phyloP scores from a whole-genome alignment of 176 grass and related monocot species.

The Calamus simplicifolius region DNA sequence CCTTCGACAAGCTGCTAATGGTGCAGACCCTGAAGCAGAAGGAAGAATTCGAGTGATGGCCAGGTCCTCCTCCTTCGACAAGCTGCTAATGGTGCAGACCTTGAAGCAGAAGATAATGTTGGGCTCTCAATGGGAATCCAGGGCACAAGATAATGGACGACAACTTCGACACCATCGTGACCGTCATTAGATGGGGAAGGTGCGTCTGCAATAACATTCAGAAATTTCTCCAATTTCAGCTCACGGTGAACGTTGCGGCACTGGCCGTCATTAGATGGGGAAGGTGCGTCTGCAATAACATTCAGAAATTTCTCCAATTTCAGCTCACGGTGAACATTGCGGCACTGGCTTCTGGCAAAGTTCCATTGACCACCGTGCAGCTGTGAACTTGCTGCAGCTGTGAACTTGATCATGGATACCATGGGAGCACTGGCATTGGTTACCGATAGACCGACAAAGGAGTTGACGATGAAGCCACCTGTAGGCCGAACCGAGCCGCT shows the following conservation, averaged over 20 bases:
- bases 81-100: no score
- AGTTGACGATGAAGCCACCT: slow-evolving; percentile 50
- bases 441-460: slow-evolving; percentile 35
- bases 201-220: slow-evolving; percentile 82
- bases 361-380: slow-evolving; percentile 59
- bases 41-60: no score
- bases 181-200: slow-evolving; percentile 63
- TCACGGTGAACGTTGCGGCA: slow-evolving; percentile 66
- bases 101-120: slow-evolving; percentile 72
- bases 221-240: slow-evolving; percentile 85
- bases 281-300: no score
- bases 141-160: slow-evolving; percentile 95
- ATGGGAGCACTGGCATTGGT: slow-evolving; percentile 71
- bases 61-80: no score
- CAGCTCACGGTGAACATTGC: no score
- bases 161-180: slow-evolving; percentile 76
- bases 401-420: slow-evolving; percentile 82
- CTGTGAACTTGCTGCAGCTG: no score
- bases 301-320: no score
- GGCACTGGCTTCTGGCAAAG: slow-evolving; percentile 32
- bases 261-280: no score
- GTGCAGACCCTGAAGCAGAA: slow-evolving; percentile 61
- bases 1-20: slow-evolving; percentile 78
- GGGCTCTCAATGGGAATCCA: slow-evolving; percentile 83
- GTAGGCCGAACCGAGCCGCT: slow-evolving; percentile 56